phyloP scores from a whole-genome alignment of 2,329 filamentous ascomycete species.

The Cordyceps militaris region DNA sequence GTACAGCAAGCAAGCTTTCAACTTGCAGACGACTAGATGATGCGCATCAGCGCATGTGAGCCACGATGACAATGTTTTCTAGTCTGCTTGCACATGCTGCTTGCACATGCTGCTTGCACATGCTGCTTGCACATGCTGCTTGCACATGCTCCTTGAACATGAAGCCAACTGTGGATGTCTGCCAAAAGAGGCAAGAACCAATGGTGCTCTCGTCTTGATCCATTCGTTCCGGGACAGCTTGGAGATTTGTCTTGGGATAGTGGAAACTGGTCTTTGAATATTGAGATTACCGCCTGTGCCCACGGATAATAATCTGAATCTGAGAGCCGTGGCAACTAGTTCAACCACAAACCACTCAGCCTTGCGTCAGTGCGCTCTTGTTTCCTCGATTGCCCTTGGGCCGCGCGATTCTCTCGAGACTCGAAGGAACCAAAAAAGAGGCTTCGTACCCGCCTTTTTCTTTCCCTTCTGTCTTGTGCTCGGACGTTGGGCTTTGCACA shows the following conservation, averaged over 20 bases:
- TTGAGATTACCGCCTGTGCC: no score
- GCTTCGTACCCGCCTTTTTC: background rate
- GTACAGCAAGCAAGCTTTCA: background rate
- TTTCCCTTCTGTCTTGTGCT: background rate
- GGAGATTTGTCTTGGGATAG: no score
- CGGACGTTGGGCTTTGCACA: background rate
- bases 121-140: no score
- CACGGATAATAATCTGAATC: background rate
- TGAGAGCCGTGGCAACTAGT: background rate
- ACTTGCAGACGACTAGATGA: no score
- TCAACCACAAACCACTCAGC: background rate
- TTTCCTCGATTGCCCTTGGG: background rate
- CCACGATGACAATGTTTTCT: background rate
- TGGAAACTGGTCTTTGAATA: no score
- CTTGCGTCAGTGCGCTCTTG: slow-evolving; percentile 6
- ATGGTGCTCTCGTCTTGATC: background rate
- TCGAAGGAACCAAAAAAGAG: no score
- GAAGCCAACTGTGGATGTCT: background rate
- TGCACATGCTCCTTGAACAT: no score
- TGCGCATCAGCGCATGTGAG: background rate
- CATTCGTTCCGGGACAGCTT: background rate
- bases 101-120: no score
- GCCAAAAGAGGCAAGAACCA: background rate
- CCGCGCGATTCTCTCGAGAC: background rate
- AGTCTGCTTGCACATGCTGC: background rate